These are phyloP conservation scores for Allomyces macrogynus DNA, from an alignment of 192 early-diverging fungal species.

Conservation along the genomic window DNA sequence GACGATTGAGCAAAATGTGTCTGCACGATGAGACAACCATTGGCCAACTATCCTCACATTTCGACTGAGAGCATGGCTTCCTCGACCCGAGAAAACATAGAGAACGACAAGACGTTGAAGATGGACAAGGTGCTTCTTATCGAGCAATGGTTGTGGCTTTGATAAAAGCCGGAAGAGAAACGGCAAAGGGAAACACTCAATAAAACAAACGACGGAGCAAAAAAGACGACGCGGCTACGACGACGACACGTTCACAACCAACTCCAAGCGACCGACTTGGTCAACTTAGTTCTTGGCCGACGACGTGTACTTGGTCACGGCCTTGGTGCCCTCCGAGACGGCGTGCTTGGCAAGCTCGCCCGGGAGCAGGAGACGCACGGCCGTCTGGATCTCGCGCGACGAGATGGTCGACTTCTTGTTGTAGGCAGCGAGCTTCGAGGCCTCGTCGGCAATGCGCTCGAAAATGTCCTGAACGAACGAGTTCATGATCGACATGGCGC, in stretches of 20 bases:
- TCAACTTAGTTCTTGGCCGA: conserved; percentile 14
- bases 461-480: conserved; percentile 96
- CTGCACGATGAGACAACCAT: no score
- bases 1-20: no score
- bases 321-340: conserved; percentile 95
- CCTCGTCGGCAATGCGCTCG: conserved; percentile 73
- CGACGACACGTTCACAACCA: neutral
- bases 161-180: neutral
- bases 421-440: conserved; percentile 69
- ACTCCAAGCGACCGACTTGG: neutral
- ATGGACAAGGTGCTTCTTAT: no score
- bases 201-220: neutral
- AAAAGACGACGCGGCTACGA: neutral
- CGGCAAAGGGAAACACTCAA: neutral
- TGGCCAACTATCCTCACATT: no score
- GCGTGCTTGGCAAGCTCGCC: conserved; percentile 94
- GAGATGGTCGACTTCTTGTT: conserved; percentile 93
- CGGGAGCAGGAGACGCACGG: conserved; percentile 55
- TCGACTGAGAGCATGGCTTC: no score
- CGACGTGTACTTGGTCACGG: conserved; percentile 88
- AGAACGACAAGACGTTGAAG: no score
- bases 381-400: conserved; percentile 80
- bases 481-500: conserved; percentile 90
- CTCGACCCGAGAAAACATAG: no score
- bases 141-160: neutral